Base-by-base conservation (phyloP, 345 rosid species). In the Euclidium syriacum region DNA sequence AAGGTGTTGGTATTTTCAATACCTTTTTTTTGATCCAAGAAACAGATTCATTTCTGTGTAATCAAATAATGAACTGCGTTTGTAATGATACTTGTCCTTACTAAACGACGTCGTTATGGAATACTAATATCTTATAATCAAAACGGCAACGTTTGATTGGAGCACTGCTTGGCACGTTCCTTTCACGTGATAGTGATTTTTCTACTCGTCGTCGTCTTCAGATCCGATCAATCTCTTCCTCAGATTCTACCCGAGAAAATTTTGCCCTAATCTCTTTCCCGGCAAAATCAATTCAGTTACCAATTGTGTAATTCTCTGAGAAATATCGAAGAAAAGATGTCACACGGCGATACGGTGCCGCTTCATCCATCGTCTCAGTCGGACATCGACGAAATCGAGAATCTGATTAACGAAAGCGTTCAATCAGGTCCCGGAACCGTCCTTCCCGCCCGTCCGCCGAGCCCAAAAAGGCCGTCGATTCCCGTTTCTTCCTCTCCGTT, bases 351-450 rank as follows among this genome's bases (percentile, higher is more conserved):
- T 75, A 86, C 90, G 1, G 50, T 88, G 52, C 98, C 96, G 14
- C 88, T 84, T 49, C 81, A 84, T 52, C 35, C 86, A 0, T 80
- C 98, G 4, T 91, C 96, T 67, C 98, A 91, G 22, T 91, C 96
- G 29, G 98, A 88, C 76, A 91, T 86, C 62, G 98, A 91, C 82
- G 98, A 91, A 83, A 91, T 91, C 79, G 96, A 91, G 73, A 83
- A 81, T 76, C 83, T 91, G 43, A 88, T 91, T 62, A 66, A 83
- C 79, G 83, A 77, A 68, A 79, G 83, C 72, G 79, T 84, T 55
- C 91, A 79, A 36, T 75, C 90, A 3, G 74, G 65, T 26, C 79
- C 87, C 9, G 77, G 91, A 58, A 76, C 89, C 0, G 96, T 88
- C 67, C 87, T 73, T 33, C 86, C 96, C 2, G 98, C 95, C 50